Base-by-base conservation (phyloP, 1,284 basidiomycete species). In the Heterobasidion irregulare region DNA sequence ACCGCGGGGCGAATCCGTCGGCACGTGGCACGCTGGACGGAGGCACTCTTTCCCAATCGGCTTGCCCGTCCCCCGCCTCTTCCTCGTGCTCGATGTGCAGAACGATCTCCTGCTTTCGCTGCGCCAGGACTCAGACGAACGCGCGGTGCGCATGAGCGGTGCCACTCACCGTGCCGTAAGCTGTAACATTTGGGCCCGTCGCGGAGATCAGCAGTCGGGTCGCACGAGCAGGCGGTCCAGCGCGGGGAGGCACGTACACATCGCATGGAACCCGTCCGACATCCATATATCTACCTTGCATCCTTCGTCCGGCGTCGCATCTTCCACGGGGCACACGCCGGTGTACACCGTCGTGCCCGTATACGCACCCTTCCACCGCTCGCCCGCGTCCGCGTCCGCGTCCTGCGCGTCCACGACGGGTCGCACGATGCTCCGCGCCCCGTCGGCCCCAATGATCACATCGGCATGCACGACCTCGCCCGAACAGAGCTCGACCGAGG, bases 311-410 rank as follows among this genome's bases (percentile, higher is more conserved):
- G 68, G 61, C 16, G 75, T 54, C 64, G 84, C 70, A 8, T 69
- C 59, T 9, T 68, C 66, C 0, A 78, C 71, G 2, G 77, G 74
- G 18, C 84, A 70, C n/a, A 78, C 64, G 59, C 76, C 63, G 70
- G 81, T 57, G 61, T 82, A 66, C 63, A 68, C 63, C 57, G 80
- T 76, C 61, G 84, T 81, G 1, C 80, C 82, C 0, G 82, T 83
- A 68, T 34, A 61, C 26, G 4, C 26, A 5, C 26, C 26, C 26
- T 26, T 5, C 26, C 26, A 26, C 26, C 26, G 26, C 26, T 26
- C 26, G 26, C 26, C 26, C 26, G 26, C 26, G 26, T 26, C 26
- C 26, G 26, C 26, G 26, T 26, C 26, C 62, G 52, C 65, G 68
- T 15, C 60, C 60, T 16, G 62, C 55, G 0, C 68, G 7, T 70